These are phyloP conservation scores for Pichia gijzeniarum DNA, from an alignment of 805 yeast genomes.

Conservation along the genomic window DNA sequence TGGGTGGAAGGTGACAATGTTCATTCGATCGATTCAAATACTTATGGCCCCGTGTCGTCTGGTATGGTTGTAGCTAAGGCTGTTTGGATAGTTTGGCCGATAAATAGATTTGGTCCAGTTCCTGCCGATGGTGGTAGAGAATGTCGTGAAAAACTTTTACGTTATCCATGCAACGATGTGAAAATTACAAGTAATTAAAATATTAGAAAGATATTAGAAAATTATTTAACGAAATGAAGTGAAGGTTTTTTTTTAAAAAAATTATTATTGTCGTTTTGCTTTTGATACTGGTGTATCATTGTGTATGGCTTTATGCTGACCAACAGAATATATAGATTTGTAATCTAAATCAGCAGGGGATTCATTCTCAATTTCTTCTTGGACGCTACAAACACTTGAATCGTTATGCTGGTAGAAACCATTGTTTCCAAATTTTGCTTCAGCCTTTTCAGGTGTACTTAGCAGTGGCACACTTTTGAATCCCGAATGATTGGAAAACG, in stretches of 20 bases:
- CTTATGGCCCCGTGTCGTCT: slow-evolving; percentile 80
- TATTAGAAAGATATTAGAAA: background rate
- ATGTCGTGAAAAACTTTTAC: slow-evolving; percentile 31
- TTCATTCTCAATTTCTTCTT: slow-evolving; percentile 1
- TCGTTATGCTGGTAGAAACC: slow-evolving; percentile 3
- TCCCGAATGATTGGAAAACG: slow-evolving; percentile 8
- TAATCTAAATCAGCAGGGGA: background rate
- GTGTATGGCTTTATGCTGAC: slow-evolving; percentile 21
- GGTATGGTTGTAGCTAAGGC: slow-evolving; percentile 80
- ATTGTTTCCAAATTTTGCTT: slow-evolving; percentile 5
- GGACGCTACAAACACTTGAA: slow-evolving; percentile 5
- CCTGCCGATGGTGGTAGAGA: slow-evolving; percentile 45
- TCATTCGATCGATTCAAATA: slow-evolving; percentile 79
- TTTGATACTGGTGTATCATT: slow-evolving; percentile 27
- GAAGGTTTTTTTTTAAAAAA: background rate
- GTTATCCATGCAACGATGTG: slow-evolving; percentile 4
- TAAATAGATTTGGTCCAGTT: slow-evolving; percentile 44
- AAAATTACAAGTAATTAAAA: background rate
- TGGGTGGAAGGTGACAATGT: slow-evolving; percentile 96
- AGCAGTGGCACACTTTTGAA: slow-evolving; percentile 11
- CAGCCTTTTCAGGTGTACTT: slow-evolving; percentile 10
- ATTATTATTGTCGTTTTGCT: slow-evolving; percentile 12
- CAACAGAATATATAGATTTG: slow-evolving; percentile 15
- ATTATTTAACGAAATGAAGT: background rate
- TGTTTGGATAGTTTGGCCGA: slow-evolving; percentile 64